Base-by-base conservation (phyloP, 2,329 filamentous ascomycete species). In the Hymenoscyphus fraxineus region DNA sequence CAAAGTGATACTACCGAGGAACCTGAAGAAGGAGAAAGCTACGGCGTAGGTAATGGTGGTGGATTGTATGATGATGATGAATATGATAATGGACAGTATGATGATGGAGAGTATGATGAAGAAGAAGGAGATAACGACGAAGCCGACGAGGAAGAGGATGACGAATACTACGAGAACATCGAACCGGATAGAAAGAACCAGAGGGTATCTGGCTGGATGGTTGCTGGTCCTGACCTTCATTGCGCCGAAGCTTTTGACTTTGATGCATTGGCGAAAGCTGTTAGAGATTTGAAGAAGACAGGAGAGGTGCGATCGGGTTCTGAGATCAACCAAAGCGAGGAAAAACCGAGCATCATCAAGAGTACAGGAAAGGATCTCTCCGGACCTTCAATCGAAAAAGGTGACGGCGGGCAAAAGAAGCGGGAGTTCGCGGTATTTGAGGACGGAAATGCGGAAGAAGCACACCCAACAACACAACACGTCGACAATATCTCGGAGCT, bases 211-310 rank as follows among this genome's bases (percentile, higher is more conserved):
- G 6, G 6, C 22, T 64, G 54, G 47, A 58, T 31, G 13, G 58
- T 71, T 1, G 63, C 69, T 12, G 35, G 35, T 5, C 35, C 35
- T 35, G 35, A 35, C 9, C 6, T 35, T 10, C 6, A 35, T 35
- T 35, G 35, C 9, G 59, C 64, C 27, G 63, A 61, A 22, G 67
- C 69, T 2, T 12, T 72, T 27, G 59, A 71, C n/a, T 70, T 71
- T 40, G 13, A 56, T 6, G 12, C 60, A 7, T 41, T 72, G 22
- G 51, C 63, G 10, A 56, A 55, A 0, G 60, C 58, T 16, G 32
- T 69, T 16, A 51, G 40, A 12, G 13, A 15, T 16, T 35, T 62
- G 15, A 59, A 61, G 44, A 47, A 38, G 19, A 27, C 0, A 5
- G 61, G 38, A 51, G 47, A 19, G n/a, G 3, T 6, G 9, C n/a